These are phyloP conservation scores for Limnanthes douglasii DNA, from an alignment of 345 rosid genomes.

Conservation along the genomic window DNA sequence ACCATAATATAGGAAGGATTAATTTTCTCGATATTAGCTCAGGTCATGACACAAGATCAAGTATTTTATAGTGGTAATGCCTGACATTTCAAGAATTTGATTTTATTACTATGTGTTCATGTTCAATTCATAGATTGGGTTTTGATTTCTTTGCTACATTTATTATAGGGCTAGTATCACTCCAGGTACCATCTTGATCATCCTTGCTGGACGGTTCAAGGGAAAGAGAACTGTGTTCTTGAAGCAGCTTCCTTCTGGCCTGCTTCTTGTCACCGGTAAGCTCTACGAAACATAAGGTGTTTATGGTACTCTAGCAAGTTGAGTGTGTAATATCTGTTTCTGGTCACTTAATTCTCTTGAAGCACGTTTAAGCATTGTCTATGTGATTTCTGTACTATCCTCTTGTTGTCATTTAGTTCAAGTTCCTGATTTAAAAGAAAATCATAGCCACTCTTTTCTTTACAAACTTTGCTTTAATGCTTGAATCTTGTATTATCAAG, in stretches of 20 bases:
- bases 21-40: no score
- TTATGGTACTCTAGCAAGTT: no score
- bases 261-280: conserved; percentile 34
- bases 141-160: neutral
- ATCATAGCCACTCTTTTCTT: no score
- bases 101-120: neutral
- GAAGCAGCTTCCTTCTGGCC: conserved; percentile 74
- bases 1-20: neutral
- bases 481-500: no score
- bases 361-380: neutral
- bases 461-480: neutral
- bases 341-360: no score
- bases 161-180: conserved; percentile 49
- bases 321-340: no score
- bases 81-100: conserved; percentile 1
- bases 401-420: neutral
- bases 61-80: neutral
- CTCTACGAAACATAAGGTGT: no score
- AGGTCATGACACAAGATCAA: neutral
- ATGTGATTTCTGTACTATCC: neutral
- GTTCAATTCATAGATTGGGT: neutral
- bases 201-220: conserved; percentile 80
- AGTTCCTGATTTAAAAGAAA: no score
- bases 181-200: conserved; percentile 66
- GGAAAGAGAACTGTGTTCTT: conserved; percentile 86